phyloP scores from a whole-genome alignment of 1,139 yeast genomes.

The Meyerozyma carpophila region DNA sequence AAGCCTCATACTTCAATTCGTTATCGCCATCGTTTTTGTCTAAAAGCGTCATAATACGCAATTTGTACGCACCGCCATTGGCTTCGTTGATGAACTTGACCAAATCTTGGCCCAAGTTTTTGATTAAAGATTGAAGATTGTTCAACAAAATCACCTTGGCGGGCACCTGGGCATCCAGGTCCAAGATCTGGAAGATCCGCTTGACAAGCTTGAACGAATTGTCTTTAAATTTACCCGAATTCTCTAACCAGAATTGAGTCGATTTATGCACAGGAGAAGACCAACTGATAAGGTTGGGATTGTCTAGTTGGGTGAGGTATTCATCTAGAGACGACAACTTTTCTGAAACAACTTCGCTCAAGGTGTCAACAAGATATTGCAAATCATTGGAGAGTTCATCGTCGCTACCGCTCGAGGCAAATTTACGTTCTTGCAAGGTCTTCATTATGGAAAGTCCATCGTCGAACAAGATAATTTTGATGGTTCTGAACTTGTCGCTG shows the following conservation, averaged over 20 bases:
- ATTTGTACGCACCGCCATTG: conserved; percentile 49
- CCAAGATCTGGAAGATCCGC: conserved; percentile 37
- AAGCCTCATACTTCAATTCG: conserved; percentile 90
- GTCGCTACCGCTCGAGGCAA: conserved; percentile 67
- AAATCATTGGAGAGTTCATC: conserved; percentile 83
- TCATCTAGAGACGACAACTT: conserved; percentile 90
- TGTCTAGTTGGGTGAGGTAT: conserved; percentile 77
- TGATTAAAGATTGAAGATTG: conserved; percentile 40
- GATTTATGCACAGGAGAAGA: conserved; percentile 86
- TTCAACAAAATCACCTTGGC: conserved; percentile 49
- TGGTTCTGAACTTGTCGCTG: conserved; percentile 41
- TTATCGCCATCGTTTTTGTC: conserved; percentile 64
- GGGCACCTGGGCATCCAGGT: conserved; percentile 15
- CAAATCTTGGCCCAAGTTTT: conserved; percentile 54
- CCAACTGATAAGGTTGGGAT: conserved; percentile 76
- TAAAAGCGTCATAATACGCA: conserved; percentile 80
- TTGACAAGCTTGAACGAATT: conserved; percentile 69
- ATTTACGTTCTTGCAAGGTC: conserved; percentile 76
- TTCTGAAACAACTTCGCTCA: conserved; percentile 64
- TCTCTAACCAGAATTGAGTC: conserved; percentile 85
- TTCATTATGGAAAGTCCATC: conserved; percentile 68
- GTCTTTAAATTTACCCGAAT: conserved; percentile 69
- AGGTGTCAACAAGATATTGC: conserved; percentile 46
- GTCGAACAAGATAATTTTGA: conserved; percentile 69
- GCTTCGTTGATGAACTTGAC: conserved; percentile 67